These are phyloP conservation scores for Neonectria neomacrospora DNA, from an alignment of 2,329 filamentous ascomycete genomes.

Conservation along the genomic window DNA sequence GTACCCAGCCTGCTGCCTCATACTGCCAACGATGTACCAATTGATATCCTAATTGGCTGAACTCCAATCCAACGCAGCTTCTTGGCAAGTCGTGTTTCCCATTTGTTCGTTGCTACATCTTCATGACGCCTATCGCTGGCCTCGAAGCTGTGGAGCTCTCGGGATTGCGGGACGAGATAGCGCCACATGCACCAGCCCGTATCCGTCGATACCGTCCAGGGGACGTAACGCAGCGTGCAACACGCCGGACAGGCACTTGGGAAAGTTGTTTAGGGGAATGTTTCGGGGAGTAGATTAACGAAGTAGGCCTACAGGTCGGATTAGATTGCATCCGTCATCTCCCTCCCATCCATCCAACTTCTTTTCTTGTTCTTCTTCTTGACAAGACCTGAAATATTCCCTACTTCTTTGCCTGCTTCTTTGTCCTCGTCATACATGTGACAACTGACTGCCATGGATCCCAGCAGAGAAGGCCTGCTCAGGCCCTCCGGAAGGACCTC, in stretches of 20 bases:
- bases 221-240: slow-evolving; percentile 7
- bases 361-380: neutral
- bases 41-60: neutral
- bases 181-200: slow-evolving; percentile 12
- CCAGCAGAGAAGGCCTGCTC: slow-evolving; percentile 48
- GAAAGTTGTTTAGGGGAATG: neutral
- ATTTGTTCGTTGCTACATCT: neutral
- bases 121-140: neutral
- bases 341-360: neutral
- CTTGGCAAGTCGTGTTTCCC: neutral
- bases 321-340: slow-evolving; percentile 4
- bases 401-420: neutral
- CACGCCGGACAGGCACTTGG: too few species aligned
- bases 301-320: slow-evolving; percentile 5
- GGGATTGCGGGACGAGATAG: slow-evolving; percentile 7
- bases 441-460: slow-evolving; percentile 40
- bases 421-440: slow-evolving; percentile 7
- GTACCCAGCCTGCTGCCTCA: neutral
- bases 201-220: slow-evolving; percentile 9
- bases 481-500: slow-evolving; percentile 35
- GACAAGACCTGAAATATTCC: too few species aligned
- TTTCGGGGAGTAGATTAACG: too few species aligned
- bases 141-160: neutral
- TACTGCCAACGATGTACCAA: too few species aligned
- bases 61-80: neutral